Evolutionary conservation across 106 monocot genomes (phyloP), one percentile per base, ranked within the genome.

Genomic region (Gastrodia elata): DNA sequence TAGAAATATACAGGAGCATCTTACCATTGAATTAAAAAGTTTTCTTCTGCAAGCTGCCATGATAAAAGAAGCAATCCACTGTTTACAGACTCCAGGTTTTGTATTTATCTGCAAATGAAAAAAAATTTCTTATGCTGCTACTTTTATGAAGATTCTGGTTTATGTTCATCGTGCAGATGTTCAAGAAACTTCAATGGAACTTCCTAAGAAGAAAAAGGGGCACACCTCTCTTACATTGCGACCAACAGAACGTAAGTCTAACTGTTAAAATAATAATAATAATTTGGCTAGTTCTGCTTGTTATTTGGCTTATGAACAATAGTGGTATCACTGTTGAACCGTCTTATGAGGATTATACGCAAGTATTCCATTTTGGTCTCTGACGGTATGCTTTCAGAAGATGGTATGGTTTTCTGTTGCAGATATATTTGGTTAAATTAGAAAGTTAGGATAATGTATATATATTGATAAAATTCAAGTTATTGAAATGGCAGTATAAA

Each of bases 231-330:
- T 95, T 18, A 18, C 84, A 72, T 49, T 76, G 73, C 87, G 94
- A 8, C 89, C 83, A 70, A 95, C 91, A 8, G 94, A 95, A 46
- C 91, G 94, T 95, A 84, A 89, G 94, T 77, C 2, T 44, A 48
- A 26, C 27, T 59, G 0, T 20, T 59, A 27, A 58, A 58, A 58
- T 11, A 61, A 58, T 43, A 43, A 43, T 43, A 43, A 8, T 43
- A 9, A 43, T 43, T 14, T 43, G 48, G 1, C n/a, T 18, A 2
- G 48, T 49, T 20, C 16, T 48, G n/a, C n/a, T 3, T 20, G 3
- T 49, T 7, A 49, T 20, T 15, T n/a, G n/a, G n/a, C n/a, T n/a
- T 18, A 16, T 49, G 48, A n/a, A 49, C 22, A 52, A 52, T 52
- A 22, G 1, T 52, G 22, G 22, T 52, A 22, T 52, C 16, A 11